Conservation (phyloP, 1,284 basidiomycete genomes). For the Sphaerobolus stellatus region DNA sequence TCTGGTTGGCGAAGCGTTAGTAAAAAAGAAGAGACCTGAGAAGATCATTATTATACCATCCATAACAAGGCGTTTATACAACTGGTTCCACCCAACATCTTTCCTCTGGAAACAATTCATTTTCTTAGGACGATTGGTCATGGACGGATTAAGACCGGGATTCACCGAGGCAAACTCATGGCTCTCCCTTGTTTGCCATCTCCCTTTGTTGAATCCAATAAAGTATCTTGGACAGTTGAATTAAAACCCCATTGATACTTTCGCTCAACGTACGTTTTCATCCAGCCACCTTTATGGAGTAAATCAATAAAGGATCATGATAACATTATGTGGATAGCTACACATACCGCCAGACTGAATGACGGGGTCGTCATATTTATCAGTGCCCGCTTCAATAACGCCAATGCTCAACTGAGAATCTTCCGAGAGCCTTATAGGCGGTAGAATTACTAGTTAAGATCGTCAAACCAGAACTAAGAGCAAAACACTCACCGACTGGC, state of each 20-base stretch:
- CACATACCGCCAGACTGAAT: neutral
- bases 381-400: conserved; percentile 3
- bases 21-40: neutral
- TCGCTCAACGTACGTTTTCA: neutral
- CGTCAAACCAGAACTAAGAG: neutral
- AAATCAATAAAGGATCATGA: neutral
- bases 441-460: too few relatives aligned
- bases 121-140: neutral
- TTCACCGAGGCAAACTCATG: neutral
- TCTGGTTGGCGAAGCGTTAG: neutral
- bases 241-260: conserved; percentile 1
- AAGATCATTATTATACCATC: neutral
- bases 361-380: neutral
- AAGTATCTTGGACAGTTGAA: neutral
- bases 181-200: neutral
- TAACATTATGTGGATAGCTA: neutral
- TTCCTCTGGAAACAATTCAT: neutral
- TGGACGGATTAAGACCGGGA: neutral
- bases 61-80: neutral
- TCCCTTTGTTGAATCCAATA: neutral
- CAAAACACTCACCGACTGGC: neutral
- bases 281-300: neutral
- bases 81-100: neutral
- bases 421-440: neutral
- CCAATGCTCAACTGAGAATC: neutral